These are phyloP conservation scores for Parachlorella kessleri DNA, from an alignment of 139 green algal species.

Conservation along the genomic window DNA sequence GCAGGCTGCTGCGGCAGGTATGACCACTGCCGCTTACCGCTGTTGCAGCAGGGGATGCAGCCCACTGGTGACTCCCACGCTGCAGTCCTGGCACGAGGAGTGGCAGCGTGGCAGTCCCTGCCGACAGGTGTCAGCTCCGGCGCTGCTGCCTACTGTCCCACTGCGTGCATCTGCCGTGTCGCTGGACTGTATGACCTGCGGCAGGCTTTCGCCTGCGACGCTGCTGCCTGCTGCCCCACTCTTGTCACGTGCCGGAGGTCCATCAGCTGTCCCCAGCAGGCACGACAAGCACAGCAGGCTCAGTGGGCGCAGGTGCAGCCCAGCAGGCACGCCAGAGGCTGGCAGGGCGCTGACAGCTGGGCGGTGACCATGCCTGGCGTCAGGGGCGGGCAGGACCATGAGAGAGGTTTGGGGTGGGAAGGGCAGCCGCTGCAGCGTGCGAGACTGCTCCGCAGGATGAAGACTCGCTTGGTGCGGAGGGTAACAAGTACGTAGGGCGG, in stretches of 20 bases:
- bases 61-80: no score
- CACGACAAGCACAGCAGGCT: not conserved
- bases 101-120: no score
- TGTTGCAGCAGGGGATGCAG: no score
- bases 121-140: no score
- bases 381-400: constrained; percentile 1
- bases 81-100: no score
- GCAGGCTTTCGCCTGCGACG: no score
- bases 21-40: no score
- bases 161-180: not conserved
- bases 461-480: not conserved
- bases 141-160: no score
- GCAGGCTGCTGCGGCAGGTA: no score
- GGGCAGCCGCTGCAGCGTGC: not conserved
- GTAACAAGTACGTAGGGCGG: constrained; percentile 23
- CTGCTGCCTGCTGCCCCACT: not conserved
- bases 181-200: not conserved
- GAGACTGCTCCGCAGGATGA: constrained; percentile 4
- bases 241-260: not conserved
- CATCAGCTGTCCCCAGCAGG: no score
- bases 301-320: no score
- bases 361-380: not conserved
- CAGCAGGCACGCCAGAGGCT: not conserved
- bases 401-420: constrained; percentile 20
- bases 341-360: not conserved